A percentile compares a stretch with the other conserved stretches of the same genome.
phyloP scores from a whole-genome alignment of 2,329 filamentous ascomycete genomes.

The Fusarium sp. region DNA sequence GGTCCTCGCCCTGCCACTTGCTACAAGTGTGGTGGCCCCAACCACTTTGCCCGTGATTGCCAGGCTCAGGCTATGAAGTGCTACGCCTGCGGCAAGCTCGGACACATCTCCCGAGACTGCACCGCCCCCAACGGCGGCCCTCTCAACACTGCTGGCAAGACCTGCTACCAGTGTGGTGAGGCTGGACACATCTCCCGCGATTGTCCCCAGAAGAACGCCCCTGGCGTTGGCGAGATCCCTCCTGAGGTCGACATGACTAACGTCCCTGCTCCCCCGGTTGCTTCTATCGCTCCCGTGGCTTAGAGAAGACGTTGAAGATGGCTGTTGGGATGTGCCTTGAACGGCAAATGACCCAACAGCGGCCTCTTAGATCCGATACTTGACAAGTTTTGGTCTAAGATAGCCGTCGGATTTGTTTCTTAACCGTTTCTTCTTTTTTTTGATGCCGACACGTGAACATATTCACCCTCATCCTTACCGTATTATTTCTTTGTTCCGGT shows the following conservation, averaged over 20 bases:
- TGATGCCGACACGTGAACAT: constrained; percentile 52
- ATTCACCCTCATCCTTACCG: constrained; percentile 43
- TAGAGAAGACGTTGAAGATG: constrained; percentile 45
- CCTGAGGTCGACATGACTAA: constrained; percentile 61
- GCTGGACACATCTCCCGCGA: constrained; percentile 96
- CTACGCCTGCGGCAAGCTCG: constrained; percentile 96
- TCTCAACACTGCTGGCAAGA: constrained; percentile 96
- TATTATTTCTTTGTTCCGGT: constrained; percentile 52
- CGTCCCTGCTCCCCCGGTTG: constrained; percentile 62
- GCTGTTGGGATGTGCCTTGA: constrained; percentile 25
- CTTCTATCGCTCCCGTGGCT: constrained; percentile 60
- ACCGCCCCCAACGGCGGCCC: constrained; percentile 96
- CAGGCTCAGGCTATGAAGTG: constrained; percentile 99
- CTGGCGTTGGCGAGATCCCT: constrained; percentile 61
- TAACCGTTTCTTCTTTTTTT: constrained; percentile 44
- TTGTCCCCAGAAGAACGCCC: constrained; percentile 81
- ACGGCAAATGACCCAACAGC: constrained; percentile 27
- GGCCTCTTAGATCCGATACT: constrained; percentile 21
- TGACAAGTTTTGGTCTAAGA: constrained; percentile 20
- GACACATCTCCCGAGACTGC: constrained; percentile 94
- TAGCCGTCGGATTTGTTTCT: constrained; percentile 43
- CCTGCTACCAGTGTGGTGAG: constrained; percentile 97
- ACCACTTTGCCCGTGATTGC: constrained; percentile 98
- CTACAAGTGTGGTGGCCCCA: constrained; percentile 87
- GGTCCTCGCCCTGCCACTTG: constrained; percentile 78